phyloP scores from a whole-genome alignment of 768 basidiomycete genomes.

The Coprinopsis cinerea region DNA sequence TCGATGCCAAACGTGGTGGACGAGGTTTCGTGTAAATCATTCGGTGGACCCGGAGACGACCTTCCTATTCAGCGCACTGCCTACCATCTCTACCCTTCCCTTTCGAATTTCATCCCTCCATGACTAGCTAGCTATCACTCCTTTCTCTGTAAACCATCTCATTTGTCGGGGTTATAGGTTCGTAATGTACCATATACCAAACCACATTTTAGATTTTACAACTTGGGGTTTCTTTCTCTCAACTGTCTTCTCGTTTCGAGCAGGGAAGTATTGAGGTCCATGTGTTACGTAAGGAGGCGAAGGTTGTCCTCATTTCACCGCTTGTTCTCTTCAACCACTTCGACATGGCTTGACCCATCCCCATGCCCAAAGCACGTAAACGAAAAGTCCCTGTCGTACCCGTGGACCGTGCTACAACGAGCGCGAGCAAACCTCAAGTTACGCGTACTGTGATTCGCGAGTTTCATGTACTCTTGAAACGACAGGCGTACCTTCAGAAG shows the following conservation, averaged over 20 bases:
- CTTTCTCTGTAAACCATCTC: no score
- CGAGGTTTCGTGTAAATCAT: conserved; percentile 66
- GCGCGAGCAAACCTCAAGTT: conserved; percentile 50
- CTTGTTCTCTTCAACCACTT: background rate
- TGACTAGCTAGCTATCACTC: no score
- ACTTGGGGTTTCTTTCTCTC: no score
- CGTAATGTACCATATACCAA: no score
- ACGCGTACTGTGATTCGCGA: conserved; percentile 71
- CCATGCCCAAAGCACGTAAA: conserved; percentile 33
- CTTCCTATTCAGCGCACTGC: no score
- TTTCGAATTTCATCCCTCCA: background rate
- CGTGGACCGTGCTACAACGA: conserved; percentile 14
- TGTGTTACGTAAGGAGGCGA: no score
- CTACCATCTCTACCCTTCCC: no score
- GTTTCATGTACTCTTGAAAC: conserved; percentile 79
- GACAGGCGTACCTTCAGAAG: conserved; percentile 47
- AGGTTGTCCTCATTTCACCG: background rate
- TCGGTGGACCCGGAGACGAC: no score
- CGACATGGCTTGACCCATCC: background rate
- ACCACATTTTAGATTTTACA: no score
- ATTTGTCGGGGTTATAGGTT: no score
- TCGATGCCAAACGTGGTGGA: conserved; percentile 85
- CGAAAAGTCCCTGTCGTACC: conserved; percentile 29
- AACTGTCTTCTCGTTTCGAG: no score
- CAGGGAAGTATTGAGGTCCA: no score